Evolutionary conservation across 2,329 filamentous ascomycete genomes (phyloP).

Genomic region (Ophiocordyceps australis): DNA sequence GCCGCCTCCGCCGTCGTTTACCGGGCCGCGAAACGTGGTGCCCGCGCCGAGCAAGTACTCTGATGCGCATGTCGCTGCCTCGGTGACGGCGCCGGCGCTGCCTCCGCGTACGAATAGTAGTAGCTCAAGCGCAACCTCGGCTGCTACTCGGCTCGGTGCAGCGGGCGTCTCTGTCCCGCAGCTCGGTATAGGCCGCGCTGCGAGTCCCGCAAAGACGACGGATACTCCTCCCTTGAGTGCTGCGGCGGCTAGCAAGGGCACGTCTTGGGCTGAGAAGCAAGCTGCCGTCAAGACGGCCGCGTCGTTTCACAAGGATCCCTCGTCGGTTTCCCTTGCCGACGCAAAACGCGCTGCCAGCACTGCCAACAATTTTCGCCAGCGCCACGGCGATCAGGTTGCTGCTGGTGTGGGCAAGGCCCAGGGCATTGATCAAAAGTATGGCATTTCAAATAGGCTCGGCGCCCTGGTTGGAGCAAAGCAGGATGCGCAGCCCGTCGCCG

Average conservation of each 20-base stretch:
- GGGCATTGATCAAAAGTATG: slow-evolving; percentile 42
- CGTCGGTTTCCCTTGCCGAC: slow-evolving; percentile 41
- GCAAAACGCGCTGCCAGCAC: slow-evolving; percentile 38
- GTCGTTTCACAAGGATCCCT: slow-evolving; percentile 40
- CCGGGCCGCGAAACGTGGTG: too few relatives aligned
- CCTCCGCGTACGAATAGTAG: too few relatives aligned
- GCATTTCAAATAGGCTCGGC: slow-evolving; percentile 22
- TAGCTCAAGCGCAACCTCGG: slow-evolving; percentile 34
- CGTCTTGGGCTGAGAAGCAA: slow-evolving; percentile 47
- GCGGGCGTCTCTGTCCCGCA: slow-evolving; percentile 66
- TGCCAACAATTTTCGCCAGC: slow-evolving; percentile 50
- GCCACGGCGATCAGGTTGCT: slow-evolving; percentile 50
- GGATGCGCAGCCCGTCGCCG: too few relatives aligned
- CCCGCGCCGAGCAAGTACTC: too few relatives aligned
- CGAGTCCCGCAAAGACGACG: slow-evolving; percentile 5
- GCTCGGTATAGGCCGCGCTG: slow-evolving; percentile 45
- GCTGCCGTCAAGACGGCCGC: slow-evolving; percentile 42
- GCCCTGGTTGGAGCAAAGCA: slow-evolving; percentile 8
- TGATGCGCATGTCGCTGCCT: too few relatives aligned
- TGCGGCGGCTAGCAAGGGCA: slow-evolving; percentile 24
- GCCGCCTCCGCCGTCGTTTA: slow-evolving; percentile 10
- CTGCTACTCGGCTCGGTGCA: slow-evolving; percentile 42
- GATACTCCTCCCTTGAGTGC: slow-evolving; percentile 5
- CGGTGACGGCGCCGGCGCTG: neutral
- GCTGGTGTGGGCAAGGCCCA: slow-evolving; percentile 38